Evolutionary conservation across 371 early-diverging fungal genomes (phyloP).

Genomic region (Circinella minor): DNA sequence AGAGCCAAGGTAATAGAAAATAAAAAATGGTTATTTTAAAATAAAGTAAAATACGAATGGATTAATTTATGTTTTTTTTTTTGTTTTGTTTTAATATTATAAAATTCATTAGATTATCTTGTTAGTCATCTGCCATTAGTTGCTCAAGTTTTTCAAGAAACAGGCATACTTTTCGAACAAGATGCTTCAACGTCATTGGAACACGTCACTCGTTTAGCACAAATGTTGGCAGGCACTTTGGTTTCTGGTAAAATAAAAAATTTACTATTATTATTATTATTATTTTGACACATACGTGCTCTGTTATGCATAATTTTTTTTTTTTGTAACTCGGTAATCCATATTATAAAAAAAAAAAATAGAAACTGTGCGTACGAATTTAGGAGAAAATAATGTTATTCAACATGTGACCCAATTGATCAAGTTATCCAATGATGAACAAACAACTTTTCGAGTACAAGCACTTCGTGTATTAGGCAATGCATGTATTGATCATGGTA

Average conservation of each 20-base stretch:
- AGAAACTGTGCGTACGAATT: constrained; percentile 53
- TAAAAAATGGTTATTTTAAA: too few relatives aligned
- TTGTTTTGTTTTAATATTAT: background rate
- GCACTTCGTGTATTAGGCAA: constrained; percentile 77
- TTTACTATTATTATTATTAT: too few relatives aligned
- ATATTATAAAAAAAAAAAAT: background rate
- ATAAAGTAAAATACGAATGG: too few relatives aligned
- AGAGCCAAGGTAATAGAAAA: background rate
- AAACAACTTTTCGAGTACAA: constrained; percentile 54
- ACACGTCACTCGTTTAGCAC: constrained; percentile 5
- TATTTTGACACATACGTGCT: background rate
- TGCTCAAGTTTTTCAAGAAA: background rate
- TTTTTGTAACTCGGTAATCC: background rate
- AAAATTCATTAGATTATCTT: background rate
- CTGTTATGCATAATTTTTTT: background rate
- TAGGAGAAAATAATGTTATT: constrained; percentile 50
- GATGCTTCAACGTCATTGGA: background rate
- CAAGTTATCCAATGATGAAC: constrained; percentile 30
- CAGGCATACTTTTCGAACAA: constrained; percentile 3
- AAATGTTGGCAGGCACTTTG: constrained; percentile 10
- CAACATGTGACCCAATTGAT: constrained; percentile 37
- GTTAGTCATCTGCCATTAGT: background rate
- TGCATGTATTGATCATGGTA: constrained; percentile 82
- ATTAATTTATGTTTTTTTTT: background rate
- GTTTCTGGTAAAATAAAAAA: constrained; percentile 4